Percentiles rank a stretch among this genome's conserved stretches.
Evolutionary conservation across 495 filamentous ascomycete genomes (phyloP).

Genomic region (Hypoxylon intermedium): DNA sequence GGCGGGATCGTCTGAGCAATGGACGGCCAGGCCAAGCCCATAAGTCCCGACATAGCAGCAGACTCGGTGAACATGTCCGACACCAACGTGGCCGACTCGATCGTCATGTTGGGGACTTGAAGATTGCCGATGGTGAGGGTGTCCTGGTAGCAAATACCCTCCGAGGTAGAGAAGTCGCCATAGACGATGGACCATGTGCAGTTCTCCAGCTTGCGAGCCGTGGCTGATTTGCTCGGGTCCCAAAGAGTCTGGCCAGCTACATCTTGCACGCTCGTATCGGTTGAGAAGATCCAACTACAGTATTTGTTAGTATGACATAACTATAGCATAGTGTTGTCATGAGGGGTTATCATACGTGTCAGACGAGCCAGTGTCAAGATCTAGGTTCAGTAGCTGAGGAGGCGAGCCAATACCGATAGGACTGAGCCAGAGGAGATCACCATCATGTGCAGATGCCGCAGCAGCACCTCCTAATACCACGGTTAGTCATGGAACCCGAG

Average conservation of each 20-base stretch:
- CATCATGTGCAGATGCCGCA: slow-evolving; percentile 31
- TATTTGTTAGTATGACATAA: slow-evolving; percentile 23
- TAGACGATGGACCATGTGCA: slow-evolving; percentile 73
- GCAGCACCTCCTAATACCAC: slow-evolving; percentile 24
- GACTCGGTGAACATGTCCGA: slow-evolving; percentile 41
- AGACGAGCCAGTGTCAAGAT: slow-evolving; percentile 78
- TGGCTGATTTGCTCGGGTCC: slow-evolving; percentile 65
- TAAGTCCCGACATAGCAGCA: slow-evolving; percentile 43
- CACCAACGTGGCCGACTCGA: slow-evolving; percentile 46
- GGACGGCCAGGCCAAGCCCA: slow-evolving; percentile 49
- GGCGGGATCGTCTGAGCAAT: slow-evolving; percentile 55
- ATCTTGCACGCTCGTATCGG: slow-evolving; percentile 54
- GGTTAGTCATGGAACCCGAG: slow-evolving; percentile 4
- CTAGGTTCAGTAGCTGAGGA: slow-evolving; percentile 67
- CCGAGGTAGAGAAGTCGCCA: slow-evolving; percentile 59
- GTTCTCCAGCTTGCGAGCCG: slow-evolving; percentile 58
- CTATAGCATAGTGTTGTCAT: not conserved
- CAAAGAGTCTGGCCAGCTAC: slow-evolving; percentile 56
- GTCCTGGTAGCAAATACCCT: slow-evolving; percentile 50
- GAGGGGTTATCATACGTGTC: slow-evolving; percentile 68
- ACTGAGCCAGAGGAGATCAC: slow-evolving; percentile 70
- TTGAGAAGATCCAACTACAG: slow-evolving; percentile 66
- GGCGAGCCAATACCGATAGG: slow-evolving; percentile 72
- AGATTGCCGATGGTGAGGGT: slow-evolving; percentile 51
- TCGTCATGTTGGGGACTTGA: slow-evolving; percentile 66